A percentile compares a stretch with the other conserved stretches of the same genome.
Conservation (phyloP, 306 rosid genomes). For the Gastrolobium bilobum region DNA sequence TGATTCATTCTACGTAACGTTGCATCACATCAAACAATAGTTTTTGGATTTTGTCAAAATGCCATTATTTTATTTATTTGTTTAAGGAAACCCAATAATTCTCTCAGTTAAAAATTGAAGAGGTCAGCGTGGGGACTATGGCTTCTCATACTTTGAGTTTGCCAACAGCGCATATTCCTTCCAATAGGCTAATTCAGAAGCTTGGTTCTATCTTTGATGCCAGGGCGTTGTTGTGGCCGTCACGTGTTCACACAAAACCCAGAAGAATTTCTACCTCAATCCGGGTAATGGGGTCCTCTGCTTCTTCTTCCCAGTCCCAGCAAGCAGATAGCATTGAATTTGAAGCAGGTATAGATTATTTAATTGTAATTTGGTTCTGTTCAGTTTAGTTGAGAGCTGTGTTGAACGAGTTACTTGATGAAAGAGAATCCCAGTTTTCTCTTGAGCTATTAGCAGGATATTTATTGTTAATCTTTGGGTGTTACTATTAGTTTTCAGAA, state of each 20-base stretch:
- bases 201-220: slow-evolving; percentile 46
- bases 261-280: slow-evolving; percentile 58
- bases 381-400: not conserved
- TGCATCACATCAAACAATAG: slow-evolving; percentile 32
- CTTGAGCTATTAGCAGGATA: not conserved
- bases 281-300: slow-evolving; percentile 80
- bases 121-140: slow-evolving; percentile 49
- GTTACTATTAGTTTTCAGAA: no score
- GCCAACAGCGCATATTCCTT: slow-evolving; percentile 50
- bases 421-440: not conserved
- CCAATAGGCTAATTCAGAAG: slow-evolving; percentile 44
- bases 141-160: slow-evolving; percentile 60
- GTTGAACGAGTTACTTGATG: not conserved
- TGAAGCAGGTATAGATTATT: slow-evolving; percentile 55
- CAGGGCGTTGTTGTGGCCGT: slow-evolving; percentile 50
- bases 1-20: slow-evolving; percentile 6
- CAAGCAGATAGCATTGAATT: slow-evolving; percentile 60
- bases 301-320: slow-evolving; percentile 82
- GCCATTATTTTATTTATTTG: not conserved
- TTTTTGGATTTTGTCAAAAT: no score
- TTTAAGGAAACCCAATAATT: not conserved
- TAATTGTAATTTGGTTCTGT: slow-evolving; percentile 13
- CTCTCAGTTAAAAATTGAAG: not conserved
- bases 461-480: no score
- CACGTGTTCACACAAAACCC: slow-evolving; percentile 46